A percentile compares a stretch with the other conserved stretches of the same genome.
Conservation (phyloP, 345 rosid species). For the Corchorus capsularis region DNA sequence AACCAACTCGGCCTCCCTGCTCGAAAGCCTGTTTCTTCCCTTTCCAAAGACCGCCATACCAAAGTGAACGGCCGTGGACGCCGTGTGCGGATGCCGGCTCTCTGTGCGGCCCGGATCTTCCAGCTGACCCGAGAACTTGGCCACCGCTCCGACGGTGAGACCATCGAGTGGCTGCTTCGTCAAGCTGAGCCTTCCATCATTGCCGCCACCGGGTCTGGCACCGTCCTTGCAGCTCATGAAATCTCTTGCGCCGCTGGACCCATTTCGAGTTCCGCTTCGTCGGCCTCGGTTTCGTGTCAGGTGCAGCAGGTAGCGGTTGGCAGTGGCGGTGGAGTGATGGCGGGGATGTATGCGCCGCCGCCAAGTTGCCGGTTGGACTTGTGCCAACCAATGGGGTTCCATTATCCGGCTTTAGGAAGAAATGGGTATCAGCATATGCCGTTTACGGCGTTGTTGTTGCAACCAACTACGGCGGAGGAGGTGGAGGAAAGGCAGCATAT, state of each 20-base stretch:
- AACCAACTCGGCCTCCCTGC: slow-evolving; percentile 23
- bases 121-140: slow-evolving; percentile 79
- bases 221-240: slow-evolving; percentile 40
- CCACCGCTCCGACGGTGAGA: slow-evolving; percentile 41
- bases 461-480: slow-evolving; percentile 34
- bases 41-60: slow-evolving; percentile 65
- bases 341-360: slow-evolving; percentile 28
- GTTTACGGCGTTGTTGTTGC: slow-evolving; percentile 56
- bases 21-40: slow-evolving; percentile 29
- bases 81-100: slow-evolving; percentile 69
- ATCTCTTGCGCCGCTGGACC: slow-evolving; percentile 36
- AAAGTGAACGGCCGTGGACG: slow-evolving; percentile 77
- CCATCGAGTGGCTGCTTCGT: slow-evolving; percentile 32
- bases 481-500: slow-evolving; percentile 25
- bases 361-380: slow-evolving; percentile 46
- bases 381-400: slow-evolving; percentile 35
- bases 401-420: slow-evolving; percentile 14
- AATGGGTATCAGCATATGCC: slow-evolving; percentile 56
- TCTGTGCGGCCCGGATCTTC: slow-evolving; percentile 72
- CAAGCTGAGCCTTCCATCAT: slow-evolving; percentile 59
- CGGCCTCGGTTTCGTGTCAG: slow-evolving; percentile 35
- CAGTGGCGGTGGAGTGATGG: not conserved
- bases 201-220: slow-evolving; percentile 60
- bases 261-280: slow-evolving; percentile 23
- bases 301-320: slow-evolving; percentile 19